These are phyloP conservation scores for Phellopilus nigrolimitatus DNA, from an alignment of 1,284 basidiomycete species.

Conservation along the genomic window DNA sequence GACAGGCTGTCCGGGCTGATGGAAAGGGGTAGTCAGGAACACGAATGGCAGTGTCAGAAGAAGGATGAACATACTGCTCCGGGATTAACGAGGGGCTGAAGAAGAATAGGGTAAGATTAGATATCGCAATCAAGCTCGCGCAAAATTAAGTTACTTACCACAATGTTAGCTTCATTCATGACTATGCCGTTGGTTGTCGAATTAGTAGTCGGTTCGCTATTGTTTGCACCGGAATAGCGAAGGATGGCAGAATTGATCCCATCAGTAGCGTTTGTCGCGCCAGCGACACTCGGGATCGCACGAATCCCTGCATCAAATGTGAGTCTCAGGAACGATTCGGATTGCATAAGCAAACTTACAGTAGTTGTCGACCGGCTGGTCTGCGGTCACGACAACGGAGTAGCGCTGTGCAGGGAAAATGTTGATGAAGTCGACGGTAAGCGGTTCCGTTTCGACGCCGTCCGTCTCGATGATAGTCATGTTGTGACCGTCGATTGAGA, in stretches of 20 bases:
- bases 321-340: neutral
- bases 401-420: constrained; percentile 37
- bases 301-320: constrained; percentile 31
- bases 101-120: constrained; percentile 2
- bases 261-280: constrained; percentile 23
- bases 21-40: too few species aligned
- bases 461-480: constrained; percentile 36
- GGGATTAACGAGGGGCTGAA: constrained; percentile 26
- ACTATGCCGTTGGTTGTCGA: constrained; percentile 19
- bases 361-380: constrained; percentile 35
- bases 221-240: constrained; percentile 32
- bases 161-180: constrained; percentile 29
- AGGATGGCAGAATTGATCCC: constrained; percentile 31
- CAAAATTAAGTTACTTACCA: constrained; percentile 21
- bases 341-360: constrained; percentile 24
- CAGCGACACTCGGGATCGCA: constrained; percentile 21
- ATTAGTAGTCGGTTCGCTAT: constrained; percentile 29
- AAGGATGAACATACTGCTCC: constrained; percentile 18
- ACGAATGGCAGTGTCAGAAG: neutral
- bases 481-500: constrained; percentile 35
- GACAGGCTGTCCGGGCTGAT: constrained; percentile 25
- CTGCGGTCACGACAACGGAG: constrained; percentile 34
- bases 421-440: constrained; percentile 30
- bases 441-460: constrained; percentile 30
- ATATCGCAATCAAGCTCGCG: constrained; percentile 6